Percentiles rank a stretch among this genome's conserved stretches.
Evolutionary conservation across 1,139 yeast species (phyloP).

Genomic region (Scheffersomyces stambukii): DNA sequence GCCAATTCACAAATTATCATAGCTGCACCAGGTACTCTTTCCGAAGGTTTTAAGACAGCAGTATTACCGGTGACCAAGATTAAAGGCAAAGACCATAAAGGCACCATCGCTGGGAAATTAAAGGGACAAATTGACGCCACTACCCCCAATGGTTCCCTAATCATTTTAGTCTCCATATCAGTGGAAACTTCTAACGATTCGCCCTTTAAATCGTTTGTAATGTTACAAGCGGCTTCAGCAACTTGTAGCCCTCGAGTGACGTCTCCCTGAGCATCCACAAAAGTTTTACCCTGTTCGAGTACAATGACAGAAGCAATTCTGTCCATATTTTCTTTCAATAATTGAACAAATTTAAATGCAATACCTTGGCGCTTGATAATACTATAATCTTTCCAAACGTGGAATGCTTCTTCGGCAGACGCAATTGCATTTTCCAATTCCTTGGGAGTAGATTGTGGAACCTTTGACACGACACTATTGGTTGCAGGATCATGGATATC

Average conservation of each 20-base stretch:
- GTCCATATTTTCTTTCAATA: conserved; percentile 68
- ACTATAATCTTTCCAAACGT: conserved; percentile 55
- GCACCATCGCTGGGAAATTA: conserved; percentile 85
- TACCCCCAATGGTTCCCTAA: conserved; percentile 62
- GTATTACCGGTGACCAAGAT: conserved; percentile 77
- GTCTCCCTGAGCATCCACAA: conserved; percentile 75
- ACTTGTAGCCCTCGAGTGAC: conserved; percentile 79
- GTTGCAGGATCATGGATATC: conserved; percentile 80
- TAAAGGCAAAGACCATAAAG: conserved; percentile 78
- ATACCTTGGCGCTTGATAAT: conserved; percentile 71
- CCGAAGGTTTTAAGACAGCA: conserved; percentile 72
- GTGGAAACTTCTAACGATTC: conserved; percentile 63
- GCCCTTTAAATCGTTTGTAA: conserved; percentile 65
- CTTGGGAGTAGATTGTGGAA: conserved; percentile 67
- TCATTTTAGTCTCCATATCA: conserved; percentile 79
- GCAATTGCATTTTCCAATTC: conserved; percentile 68
- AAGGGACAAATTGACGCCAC: conserved; percentile 72
- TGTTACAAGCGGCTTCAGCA: conserved; percentile 64
- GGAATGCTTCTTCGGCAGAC: conserved; percentile 60
- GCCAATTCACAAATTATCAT: conserved; percentile 72
- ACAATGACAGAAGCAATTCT: conserved; percentile 69
- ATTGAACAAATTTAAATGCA: conserved; percentile 67
- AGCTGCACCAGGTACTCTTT: conserved; percentile 78
- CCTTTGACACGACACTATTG: conserved; percentile 59
- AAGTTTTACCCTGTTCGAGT: conserved; percentile 77